Base-by-base conservation (phyloP, 2,329 filamentous ascomycete genomes). In the Amesomyces nigricolor region DNA sequence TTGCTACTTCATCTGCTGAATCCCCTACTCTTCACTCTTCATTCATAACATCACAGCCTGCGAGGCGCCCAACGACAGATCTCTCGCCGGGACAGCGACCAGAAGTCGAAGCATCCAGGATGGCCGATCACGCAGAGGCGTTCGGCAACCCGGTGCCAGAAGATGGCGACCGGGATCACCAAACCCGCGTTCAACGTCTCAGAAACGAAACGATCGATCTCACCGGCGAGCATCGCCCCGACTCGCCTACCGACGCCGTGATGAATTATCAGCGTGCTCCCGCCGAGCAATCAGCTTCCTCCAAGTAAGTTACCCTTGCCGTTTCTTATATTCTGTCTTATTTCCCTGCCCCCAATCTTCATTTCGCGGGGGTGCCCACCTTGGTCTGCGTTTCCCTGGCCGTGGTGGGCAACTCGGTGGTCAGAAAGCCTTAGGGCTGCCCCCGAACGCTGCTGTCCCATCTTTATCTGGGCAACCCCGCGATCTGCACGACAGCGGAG, bases 171-270 rank as follows among this genome's bases (percentile, higher is more conserved):
- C 6, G 10, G 22, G 22, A 14, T 14, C 16, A 3, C 19, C 26
- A 51, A 9, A 46, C 44, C 14, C 44, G 26, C 13, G 26, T 19
- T 14, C 44, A 47, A 9, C 30, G 32, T 10, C 22, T 42, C 35
- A 38, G n/a, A 22, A 17, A 51, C 7, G 26, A 30, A 4, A 11
- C 43, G 3, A 48, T 54, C 17, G 48, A 55, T 16, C 40, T 58
- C 10, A 43, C 39, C 4, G 43, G 4, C 6, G 51, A 55, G 4
- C 46, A 53, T 10, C 47, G 52, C 6, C 45, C 47, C 10, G 44
- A 58, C 4, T 70, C 66, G 6, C 69, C 68, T 6, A 70, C 69
- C 3, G 67, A 71, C 56, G 63, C 64, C 4, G 63, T 69, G 53
- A 60, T 71, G 51, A 1, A 45, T 51, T 57, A 66, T 67, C 37